Percentiles rank a stretch among this genome's conserved stretches.
Evolutionary conservation across 1,284 basidiomycete species (phyloP).

Genomic region (Naganishia sp.): DNA sequence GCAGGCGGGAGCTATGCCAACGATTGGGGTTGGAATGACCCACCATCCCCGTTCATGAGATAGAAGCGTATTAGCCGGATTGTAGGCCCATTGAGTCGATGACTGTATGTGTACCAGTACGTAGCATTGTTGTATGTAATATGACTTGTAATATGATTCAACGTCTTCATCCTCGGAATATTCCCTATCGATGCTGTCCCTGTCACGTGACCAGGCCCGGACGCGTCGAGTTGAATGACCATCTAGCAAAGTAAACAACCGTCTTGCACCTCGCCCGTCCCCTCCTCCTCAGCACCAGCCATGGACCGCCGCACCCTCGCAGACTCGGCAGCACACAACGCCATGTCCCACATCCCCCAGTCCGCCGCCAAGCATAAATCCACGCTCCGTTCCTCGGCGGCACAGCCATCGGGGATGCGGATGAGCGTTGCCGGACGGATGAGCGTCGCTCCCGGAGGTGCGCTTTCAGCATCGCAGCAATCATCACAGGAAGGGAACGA

Average conservation of each 20-base stretch:
- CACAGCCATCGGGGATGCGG: constrained; percentile 24
- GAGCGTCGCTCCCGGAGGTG: constrained; percentile 57
- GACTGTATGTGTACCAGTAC: no score
- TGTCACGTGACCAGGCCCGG: not conserved
- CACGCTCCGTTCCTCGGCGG: constrained; percentile 10
- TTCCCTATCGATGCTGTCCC: not conserved
- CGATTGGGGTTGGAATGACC: no score
- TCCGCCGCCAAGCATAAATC: constrained; percentile 61
- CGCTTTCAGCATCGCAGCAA: constrained; percentile 4
- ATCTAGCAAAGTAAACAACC: constrained; percentile 28
- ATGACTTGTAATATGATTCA: no score
- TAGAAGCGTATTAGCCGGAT: no score
- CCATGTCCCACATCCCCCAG: constrained; percentile 57
- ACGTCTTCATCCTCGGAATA: no score
- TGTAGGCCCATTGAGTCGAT: no score
- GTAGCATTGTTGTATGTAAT: no score
- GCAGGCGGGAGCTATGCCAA: no score
- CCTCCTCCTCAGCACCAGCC: constrained; percentile 33
- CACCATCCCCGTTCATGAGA: no score
- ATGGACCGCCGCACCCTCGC: constrained; percentile 64
- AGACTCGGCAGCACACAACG: constrained; percentile 66
- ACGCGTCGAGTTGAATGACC: constrained; percentile 15
- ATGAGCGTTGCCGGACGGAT: constrained; percentile 51
- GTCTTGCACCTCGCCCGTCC: constrained; percentile 1
- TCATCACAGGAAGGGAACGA: constrained; percentile 11